Evolutionary conservation across 805 yeast species (phyloP).

Genomic region (Schwanniomyces polymorphus): DNA sequence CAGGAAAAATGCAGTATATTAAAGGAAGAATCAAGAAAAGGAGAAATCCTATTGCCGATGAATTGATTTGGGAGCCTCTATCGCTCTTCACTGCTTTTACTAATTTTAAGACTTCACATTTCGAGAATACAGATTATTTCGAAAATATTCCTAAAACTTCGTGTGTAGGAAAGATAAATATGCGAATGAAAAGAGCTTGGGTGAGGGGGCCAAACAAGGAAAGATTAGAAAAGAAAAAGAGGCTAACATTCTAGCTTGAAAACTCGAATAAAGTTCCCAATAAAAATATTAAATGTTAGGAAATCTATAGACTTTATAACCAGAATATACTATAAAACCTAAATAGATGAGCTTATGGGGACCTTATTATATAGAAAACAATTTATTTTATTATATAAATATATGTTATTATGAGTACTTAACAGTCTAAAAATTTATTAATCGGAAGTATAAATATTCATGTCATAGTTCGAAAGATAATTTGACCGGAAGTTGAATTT

Average conservation of each 20-base stretch:
- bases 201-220: conserved; percentile 20
- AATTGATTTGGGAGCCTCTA: conserved; percentile 29
- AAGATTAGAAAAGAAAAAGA: not conserved
- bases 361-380: no score
- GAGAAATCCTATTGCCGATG: conserved; percentile 10
- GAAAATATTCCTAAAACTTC: conserved; percentile 27
- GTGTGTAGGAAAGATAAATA: conserved; percentile 40
- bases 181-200: conserved; percentile 42
- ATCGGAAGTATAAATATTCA: no score
- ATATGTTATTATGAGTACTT: no score
- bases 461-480: no score
- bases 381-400: no score
- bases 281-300: no score
- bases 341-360: no score
- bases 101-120: conserved; percentile 23
- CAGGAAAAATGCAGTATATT: not conserved
- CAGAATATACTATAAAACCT: no score
- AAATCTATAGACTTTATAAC: no score
- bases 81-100: conserved; percentile 34
- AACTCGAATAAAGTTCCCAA: no score
- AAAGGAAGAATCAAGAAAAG: conserved; percentile 8
- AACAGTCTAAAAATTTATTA: no score
- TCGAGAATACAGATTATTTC: conserved; percentile 28
- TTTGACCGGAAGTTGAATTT: no score
- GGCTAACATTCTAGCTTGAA: not conserved